Percentiles rank a stretch among this genome's conserved stretches.
Evolutionary conservation across 257 asterid genomes (phyloP).

Genomic region (Primulina tabacum): DNA sequence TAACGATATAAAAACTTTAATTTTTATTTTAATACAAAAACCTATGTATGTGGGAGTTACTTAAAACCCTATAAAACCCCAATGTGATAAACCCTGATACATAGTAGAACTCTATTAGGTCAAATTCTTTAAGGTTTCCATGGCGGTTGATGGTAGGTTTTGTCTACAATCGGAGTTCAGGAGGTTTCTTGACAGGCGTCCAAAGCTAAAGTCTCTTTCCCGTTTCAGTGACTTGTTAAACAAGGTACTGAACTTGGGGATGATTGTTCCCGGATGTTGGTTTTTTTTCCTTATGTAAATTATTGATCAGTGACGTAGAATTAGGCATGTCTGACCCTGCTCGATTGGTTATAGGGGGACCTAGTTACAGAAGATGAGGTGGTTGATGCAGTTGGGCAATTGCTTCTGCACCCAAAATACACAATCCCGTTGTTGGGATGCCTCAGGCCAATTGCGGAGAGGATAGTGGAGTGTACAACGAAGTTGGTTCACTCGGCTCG

Average conservation of each 20-base stretch:
- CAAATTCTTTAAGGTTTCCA: slow-evolving; percentile 13
- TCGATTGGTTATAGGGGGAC: slow-evolving; percentile 46
- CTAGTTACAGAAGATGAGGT: slow-evolving; percentile 63
- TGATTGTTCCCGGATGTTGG: background rate
- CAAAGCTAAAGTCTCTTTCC: slow-evolving; percentile 48
- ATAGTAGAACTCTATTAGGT: too few species aligned
- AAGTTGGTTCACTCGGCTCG: slow-evolving; percentile 59
- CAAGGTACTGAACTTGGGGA: slow-evolving; percentile 44
- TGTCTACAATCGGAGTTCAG: slow-evolving; percentile 49
- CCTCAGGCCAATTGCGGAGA: slow-evolving; percentile 65
- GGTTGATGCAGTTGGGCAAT: slow-evolving; percentile 57
- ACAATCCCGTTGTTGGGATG: slow-evolving; percentile 83
- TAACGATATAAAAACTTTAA: too few species aligned
- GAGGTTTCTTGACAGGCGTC: slow-evolving; percentile 63
- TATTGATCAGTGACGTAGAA: background rate
- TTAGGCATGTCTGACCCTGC: background rate
- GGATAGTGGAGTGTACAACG: slow-evolving; percentile 54
- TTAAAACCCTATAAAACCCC: too few species aligned
- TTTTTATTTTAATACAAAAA: too few species aligned
- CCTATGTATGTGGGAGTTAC: too few species aligned
- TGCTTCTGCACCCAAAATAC: slow-evolving; percentile 78
- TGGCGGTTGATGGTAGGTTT: slow-evolving; percentile 81
- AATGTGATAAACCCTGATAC: too few species aligned
- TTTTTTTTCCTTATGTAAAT: background rate
- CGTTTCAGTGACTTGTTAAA: slow-evolving; percentile 41